Conservation (phyloP, 108 stramenopile genomes). For the Aurantiochytrium sp. region DNA sequence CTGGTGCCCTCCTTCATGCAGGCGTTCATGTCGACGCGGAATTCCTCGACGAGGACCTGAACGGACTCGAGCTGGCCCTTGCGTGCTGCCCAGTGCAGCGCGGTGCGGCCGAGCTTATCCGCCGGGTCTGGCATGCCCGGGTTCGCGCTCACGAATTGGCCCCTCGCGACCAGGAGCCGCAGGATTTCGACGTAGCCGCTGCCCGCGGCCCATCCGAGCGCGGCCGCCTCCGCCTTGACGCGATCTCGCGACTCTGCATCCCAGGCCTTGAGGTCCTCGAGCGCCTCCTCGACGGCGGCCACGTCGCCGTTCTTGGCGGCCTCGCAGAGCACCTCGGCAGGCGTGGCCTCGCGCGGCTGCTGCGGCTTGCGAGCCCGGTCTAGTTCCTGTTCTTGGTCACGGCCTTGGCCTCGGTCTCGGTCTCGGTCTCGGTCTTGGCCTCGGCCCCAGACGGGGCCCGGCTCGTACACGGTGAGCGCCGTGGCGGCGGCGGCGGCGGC, state of each 20-base stretch:
- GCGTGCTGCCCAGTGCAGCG: background rate
- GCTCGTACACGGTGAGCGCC: background rate
- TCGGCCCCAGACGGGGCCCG: no score
- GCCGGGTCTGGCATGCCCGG: background rate
- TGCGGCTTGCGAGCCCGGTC: no score
- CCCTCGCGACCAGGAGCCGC: background rate
- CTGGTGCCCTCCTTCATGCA: background rate
- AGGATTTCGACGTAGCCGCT: background rate
- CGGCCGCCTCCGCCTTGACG: background rate
- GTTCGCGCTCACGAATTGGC: background rate
- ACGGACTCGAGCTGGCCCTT: background rate
- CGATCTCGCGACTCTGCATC: background rate
- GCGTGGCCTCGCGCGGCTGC: no score
- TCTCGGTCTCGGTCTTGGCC: no score
- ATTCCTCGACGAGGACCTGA: background rate
- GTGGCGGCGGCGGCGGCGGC: background rate
- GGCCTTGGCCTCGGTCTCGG: no score
- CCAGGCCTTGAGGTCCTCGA: background rate
- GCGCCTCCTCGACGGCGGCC: no score
- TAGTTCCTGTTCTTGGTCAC: no score
- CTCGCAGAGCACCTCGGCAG: no score
- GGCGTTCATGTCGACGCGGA: background rate
- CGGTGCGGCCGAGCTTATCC: background rate
- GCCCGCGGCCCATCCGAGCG: background rate
- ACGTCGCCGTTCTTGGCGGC: no score